phyloP scores from a whole-genome alignment of 2,329 filamentous ascomycete genomes.

The Penicillium sp. region DNA sequence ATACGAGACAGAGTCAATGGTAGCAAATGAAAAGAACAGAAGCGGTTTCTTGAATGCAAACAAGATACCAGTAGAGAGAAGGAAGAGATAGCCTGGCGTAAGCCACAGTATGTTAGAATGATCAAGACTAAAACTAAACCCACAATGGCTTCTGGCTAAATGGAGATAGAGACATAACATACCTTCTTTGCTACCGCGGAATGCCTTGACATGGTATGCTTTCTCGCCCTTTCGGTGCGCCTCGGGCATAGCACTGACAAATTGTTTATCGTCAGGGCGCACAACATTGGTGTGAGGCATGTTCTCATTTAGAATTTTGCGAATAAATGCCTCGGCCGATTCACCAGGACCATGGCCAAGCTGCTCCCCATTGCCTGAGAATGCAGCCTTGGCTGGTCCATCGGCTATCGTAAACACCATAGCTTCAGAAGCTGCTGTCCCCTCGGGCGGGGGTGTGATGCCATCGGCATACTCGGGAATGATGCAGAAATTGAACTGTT shows the following conservation, averaged over 20 bases:
- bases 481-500: slow-evolving; percentile 62
- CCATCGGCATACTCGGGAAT: slow-evolving; percentile 54
- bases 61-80: slow-evolving; percentile 59
- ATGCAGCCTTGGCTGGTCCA: slow-evolving; percentile 48
- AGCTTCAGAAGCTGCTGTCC: slow-evolving; percentile 48
- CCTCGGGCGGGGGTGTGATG: slow-evolving; percentile 46
- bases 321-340: slow-evolving; percentile 46
- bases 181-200: slow-evolving; percentile 65
- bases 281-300: slow-evolving; percentile 49
- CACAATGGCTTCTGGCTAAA: neutral
- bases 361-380: slow-evolving; percentile 43
- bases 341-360: slow-evolving; percentile 46
- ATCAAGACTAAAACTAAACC: neutral
- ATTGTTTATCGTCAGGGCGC: slow-evolving; percentile 56
- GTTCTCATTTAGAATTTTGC: slow-evolving; percentile 49
- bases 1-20: slow-evolving; percentile 60
- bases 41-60: slow-evolving; percentile 67
- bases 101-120: slow-evolving; percentile 2
- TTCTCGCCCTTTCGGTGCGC: slow-evolving; percentile 62
- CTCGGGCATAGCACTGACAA: slow-evolving; percentile 59
- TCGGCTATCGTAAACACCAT: slow-evolving; percentile 62
- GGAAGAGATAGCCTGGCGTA: slow-evolving; percentile 60
- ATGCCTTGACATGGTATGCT: slow-evolving; percentile 63
- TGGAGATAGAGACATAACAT: slow-evolving; percentile 16
- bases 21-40: slow-evolving; percentile 59